phyloP scores from a whole-genome alignment of 495 filamentous ascomycete genomes.

The Beverwykella pulmonaria region DNA sequence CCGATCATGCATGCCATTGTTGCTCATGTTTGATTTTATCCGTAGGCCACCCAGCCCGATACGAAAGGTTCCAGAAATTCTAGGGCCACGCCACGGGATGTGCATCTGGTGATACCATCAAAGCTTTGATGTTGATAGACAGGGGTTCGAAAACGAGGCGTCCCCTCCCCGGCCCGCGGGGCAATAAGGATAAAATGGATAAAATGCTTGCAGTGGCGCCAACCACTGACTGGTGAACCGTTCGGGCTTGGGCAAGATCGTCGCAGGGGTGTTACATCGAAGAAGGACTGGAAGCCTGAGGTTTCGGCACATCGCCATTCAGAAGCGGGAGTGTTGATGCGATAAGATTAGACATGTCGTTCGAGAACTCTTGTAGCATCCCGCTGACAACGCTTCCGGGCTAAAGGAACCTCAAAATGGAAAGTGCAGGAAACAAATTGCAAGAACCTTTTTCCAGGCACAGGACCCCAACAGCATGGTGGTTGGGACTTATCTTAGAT shows the following conservation, averaged over 20 bases:
- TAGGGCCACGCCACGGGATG: not conserved
- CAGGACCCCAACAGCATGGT: not conserved
- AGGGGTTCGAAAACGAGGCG: not conserved
- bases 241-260: conserved; percentile 24
- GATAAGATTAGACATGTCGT: not conserved
- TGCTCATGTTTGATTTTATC: conserved; percentile 24
- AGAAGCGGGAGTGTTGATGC: not conserved
- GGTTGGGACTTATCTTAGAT: not conserved
- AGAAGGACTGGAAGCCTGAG: conserved; percentile 6
- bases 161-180: not conserved
- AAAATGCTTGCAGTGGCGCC: not conserved
- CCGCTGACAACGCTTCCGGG: not conserved
- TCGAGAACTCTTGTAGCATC: not conserved
- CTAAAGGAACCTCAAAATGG: not conserved
- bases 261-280: conserved; percentile 13
- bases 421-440: not conserved
- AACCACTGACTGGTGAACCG: conserved; percentile 1
- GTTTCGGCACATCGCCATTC: not conserved
- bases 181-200: not conserved
- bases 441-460: not conserved
- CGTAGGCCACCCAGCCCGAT: conserved; percentile 21
- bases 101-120: conserved; percentile 13
- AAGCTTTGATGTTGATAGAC: conserved; percentile 7
- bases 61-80: conserved; percentile 30
- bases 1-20: not conserved